Evolutionary conservation across 2,329 filamentous ascomycete genomes (phyloP).

Genomic region (Botrytis medusae): DNA sequence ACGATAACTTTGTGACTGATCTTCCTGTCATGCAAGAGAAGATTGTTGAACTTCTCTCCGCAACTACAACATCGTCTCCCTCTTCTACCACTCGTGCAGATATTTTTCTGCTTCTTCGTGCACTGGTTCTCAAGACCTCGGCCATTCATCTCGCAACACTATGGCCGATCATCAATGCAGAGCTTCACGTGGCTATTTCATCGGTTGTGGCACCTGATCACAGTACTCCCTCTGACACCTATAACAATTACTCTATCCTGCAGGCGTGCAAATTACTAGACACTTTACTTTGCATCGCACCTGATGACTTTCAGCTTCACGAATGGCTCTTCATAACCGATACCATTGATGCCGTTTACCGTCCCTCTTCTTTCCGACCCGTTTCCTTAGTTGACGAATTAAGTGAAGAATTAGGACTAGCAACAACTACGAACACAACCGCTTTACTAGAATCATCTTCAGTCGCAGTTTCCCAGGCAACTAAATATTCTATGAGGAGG

Average conservation of each 20-base stretch:
- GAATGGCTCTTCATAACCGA: constrained; percentile 98
- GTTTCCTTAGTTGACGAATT: constrained; percentile 82
- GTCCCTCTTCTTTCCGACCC: constrained; percentile 65
- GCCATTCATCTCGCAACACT: constrained; percentile 77
- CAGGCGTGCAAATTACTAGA: constrained; percentile 95
- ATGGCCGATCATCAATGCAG: constrained; percentile 87
- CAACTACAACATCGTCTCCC: constrained; percentile 84
- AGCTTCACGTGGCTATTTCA: constrained; percentile 77
- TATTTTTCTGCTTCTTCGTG: constrained; percentile 82
- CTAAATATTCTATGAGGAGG: constrained; percentile 36
- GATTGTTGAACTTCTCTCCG: constrained; percentile 79
- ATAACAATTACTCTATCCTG: constrained; percentile 73
- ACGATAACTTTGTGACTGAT: constrained; percentile 79
- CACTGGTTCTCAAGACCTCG: constrained; percentile 76
- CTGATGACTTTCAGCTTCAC: constrained; percentile 96
- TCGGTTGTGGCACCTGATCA: constrained; percentile 69
- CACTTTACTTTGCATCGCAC: constrained; percentile 77
- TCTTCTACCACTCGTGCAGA: constrained; percentile 88
- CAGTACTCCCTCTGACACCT: constrained; percentile 65
- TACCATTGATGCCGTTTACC: constrained; percentile 93
- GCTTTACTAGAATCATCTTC: constrained; percentile 27
- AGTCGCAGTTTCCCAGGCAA: constrained; percentile 27
- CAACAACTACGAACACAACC: constrained; percentile 25
- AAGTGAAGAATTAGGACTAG: constrained; percentile 64
- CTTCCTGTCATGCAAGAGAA: constrained; percentile 75